Evolutionary conservation across 2,329 filamentous ascomycete species (phyloP), one percentile per base, ranked within the genome.

Genomic region (Alternaria tenuissima): DNA sequence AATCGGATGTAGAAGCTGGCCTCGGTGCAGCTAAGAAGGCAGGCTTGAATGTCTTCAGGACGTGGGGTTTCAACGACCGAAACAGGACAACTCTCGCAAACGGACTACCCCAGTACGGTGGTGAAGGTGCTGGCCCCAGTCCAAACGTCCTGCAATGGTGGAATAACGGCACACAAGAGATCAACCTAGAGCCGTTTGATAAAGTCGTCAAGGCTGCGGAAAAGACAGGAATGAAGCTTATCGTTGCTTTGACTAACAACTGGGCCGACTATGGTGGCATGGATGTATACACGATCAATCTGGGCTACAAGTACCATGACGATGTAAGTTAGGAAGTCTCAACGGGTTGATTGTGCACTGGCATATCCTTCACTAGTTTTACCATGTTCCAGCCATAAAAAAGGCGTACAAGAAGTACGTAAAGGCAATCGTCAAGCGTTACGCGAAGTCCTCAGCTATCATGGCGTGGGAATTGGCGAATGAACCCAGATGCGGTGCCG

Each of bases 201-300:
- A 82, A 82, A 63, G 84, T 86, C 4, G 81, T 87, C 20, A 69
- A 80, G 16, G 83, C 82, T 0, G 85, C 85, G 0, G 78, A 81
- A 36, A 82, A 82, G 38, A 76, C 78, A 1, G 81, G 81, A 47
- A 81, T 85, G 62, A 87, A 87, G 76, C 78, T 87, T 3, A 77
- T 87, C 32, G 75, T 87, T 12, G 79, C 84, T 0, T 68, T 87
- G 58, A 86, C 84, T 0, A 87, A 87, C 75, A 86, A 86, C 53
- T 87, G 85, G 85, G 84, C 84, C 6, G 84, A 87, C 55, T 87
- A 87, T 52, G 85, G 85, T 18, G 85, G 85, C n/a, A 86, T 86
- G 83, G 85, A 86, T 34, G 82, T 86, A 0, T 87, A 86, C 62
- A 87, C 85, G 0, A 79, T 83, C n/a, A 86, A 87, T 58, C 79